Base-by-base conservation (phyloP, 106 monocot genomes). In the Alisma plantagoaquatica region DNA sequence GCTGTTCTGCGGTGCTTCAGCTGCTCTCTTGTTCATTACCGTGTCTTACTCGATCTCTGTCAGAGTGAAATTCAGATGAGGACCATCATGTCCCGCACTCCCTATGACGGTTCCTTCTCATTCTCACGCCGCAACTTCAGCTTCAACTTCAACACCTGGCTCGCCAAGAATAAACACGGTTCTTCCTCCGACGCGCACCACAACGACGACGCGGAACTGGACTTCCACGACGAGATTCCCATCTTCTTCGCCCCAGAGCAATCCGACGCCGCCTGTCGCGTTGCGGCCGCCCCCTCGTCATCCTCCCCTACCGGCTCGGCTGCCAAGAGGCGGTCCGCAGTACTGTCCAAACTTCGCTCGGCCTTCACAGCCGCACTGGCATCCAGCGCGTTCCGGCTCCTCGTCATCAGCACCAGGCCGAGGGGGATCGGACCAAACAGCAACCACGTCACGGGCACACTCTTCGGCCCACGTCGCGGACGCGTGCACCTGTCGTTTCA, bases 401-500 rank as follows among this genome's bases (percentile, higher is more conserved):
- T 15, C 29, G n/a, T n/a, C n/a, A n/a, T n/a, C n/a, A n/a, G n/a
- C n/a, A n/a, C n/a, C n/a, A 44, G 57, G 27, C 10, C 33, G 52
- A 1, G 31, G 62, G 6, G 12, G 55, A n/a, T n/a, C n/a, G 23
- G 47, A 52, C n/a, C 27, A 29, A 1, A 29, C 57, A 11, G 29
- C 43, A 19, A n/a, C 46, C 73, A 62, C 8, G 57, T 77, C 17
- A 77, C 61, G 9, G 74, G 83, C 23, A 84, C 83, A 9, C 78
- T 84, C 45, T 84, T 64, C 57, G 83, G 83, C 23, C 75, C 60
- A 49, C 58, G 78, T 23, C 59, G 69, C 23, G 83, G 83, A 0
- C 78, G 72, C 64, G 72, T 75, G 10, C 78, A 72, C 51, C 53
- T 84, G 44, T 71, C 78, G 0, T 78, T 84, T 64, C 83, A 84